Base-by-base conservation (phyloP, 2,329 filamentous ascomycete genomes). In the Colletotrichum liriopes region DNA sequence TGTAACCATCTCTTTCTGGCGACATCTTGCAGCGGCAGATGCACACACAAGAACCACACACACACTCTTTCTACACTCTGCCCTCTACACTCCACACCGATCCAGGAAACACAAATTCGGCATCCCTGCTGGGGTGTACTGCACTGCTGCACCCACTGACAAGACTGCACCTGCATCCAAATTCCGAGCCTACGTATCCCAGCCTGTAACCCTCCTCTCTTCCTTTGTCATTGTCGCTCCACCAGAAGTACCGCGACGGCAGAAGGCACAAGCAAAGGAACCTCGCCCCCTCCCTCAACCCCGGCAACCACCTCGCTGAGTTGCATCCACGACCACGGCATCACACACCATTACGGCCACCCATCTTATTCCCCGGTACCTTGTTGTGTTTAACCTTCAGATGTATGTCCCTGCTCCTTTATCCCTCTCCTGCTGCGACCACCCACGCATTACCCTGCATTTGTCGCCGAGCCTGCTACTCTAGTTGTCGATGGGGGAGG, bases 1-100 rank as follows among this genome's bases (percentile, higher is more conserved):
- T 61, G 63, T 39, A 49, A 12, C 58, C 65, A 18, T 67, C 51
- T 56, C 43, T 20, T 68, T 52, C 29, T 35, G 64, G 59, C 56
- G 29, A 54, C 63, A 61, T 67, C 58, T 71, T 71, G 65, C 65
- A 71, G 64, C 58, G 58, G 68, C 65, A 71, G 65, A 68, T 68
- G 58, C 58, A 68, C 51, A 68, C 64, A 52, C 56, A 62, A 51
- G 56, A 59, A 56, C 35, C 45, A 26, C 37, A 26, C 59, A 52
- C 20, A 54, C 61, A 39, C 54, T 41, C 37, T 37, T 61, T 29
- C 54, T 26, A 18, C 20, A 37, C n/a, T 16, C 43, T 7, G 16
- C 7, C 18, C 2, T 11, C 45, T 26, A 7, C 29, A 51, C 20
- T 16, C 3, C 35, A 37, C 35, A 37, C 35, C 35, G 3, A 37